Base-by-base conservation (phyloP, 345 rosid genomes). In the Salix udensis region DNA sequence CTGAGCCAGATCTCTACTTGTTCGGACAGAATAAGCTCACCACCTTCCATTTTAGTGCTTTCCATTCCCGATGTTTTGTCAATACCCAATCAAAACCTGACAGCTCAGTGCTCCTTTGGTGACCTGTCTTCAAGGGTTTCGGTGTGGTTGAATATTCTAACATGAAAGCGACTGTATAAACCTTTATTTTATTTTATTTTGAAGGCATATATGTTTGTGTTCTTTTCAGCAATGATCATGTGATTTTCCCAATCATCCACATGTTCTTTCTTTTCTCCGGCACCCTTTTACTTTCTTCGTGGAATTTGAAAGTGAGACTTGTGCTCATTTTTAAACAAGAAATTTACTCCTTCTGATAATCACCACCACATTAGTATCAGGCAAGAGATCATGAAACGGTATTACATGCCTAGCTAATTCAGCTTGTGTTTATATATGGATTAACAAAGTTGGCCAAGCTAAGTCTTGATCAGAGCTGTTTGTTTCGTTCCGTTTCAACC, bases 1-100 rank as follows among this genome's bases (percentile, higher is more conserved):
- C 86, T 72, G 84, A 86, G 85, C 87, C 87, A 86, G 88, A 86
- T 86, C 85, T 82, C 74, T 65, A 19, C 58, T 79, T 75, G 77
- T 79, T 75, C 62, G 69, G 80, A 60, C 55, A 74, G 79, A 86
- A 82, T 74, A 82, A 79, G 74, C 74, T 58, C 34, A 60, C 66
- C 73, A 73, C 86, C 84, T 80, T 76, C 79, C 37, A 76, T 72
- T 72, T 86, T 87, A 83, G 87, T 87, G 90, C 87, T 78, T 71
- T 55, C 89, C 90, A 90, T 85, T 84, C 28, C 75, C 65, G 53
- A 62, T 85, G 78, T 79, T 65, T 67, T 67, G 70, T 69, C 16
- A 14, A 55, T 71, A 65, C 74, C 83, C 83, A 84, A 85, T 84
- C 77, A 73, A 62, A 82, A 79, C 34, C 46, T 83, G 79, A 84